Evolutionary conservation across 495 filamentous ascomycete genomes (phyloP).

Genomic region (Astrothelium macrocarpum): DNA sequence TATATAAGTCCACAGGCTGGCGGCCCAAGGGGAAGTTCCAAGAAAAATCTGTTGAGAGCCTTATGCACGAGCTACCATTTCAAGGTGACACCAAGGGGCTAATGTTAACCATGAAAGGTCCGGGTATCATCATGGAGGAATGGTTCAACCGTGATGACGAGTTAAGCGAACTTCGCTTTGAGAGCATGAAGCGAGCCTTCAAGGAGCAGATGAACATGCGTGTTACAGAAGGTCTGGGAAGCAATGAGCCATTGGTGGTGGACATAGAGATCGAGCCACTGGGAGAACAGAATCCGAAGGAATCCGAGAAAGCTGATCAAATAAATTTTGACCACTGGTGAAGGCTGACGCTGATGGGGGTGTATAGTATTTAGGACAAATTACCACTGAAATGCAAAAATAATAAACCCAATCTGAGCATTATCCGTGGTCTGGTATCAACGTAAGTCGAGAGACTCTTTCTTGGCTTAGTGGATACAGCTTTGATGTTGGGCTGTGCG

Average conservation of each 20-base stretch:
- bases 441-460: too few species aligned
- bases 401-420: too few species aligned
- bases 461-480: too few species aligned
- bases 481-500: too few species aligned
- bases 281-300: too few species aligned
- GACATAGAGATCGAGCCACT: neutral
- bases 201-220: neutral
- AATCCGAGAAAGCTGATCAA: too few species aligned
- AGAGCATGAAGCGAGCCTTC: neutral
- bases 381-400: too few species aligned
- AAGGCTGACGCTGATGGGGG: too few species aligned
- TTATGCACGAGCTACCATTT: neutral
- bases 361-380: too few species aligned
- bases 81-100: neutral
- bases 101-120: neutral
- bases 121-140: neutral
- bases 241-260: neutral
- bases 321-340: too few species aligned
- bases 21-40: neutral
- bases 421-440: too few species aligned
- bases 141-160: neutral
- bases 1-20: neutral
- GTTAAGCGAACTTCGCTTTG: neutral
- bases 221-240: too few species aligned
- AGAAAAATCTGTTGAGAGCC: neutral